A percentile compares a stretch with the other conserved stretches of the same genome.
phyloP scores from a whole-genome alignment of 148 eudicot genomes.

The Fagopyrum tataricum region DNA sequence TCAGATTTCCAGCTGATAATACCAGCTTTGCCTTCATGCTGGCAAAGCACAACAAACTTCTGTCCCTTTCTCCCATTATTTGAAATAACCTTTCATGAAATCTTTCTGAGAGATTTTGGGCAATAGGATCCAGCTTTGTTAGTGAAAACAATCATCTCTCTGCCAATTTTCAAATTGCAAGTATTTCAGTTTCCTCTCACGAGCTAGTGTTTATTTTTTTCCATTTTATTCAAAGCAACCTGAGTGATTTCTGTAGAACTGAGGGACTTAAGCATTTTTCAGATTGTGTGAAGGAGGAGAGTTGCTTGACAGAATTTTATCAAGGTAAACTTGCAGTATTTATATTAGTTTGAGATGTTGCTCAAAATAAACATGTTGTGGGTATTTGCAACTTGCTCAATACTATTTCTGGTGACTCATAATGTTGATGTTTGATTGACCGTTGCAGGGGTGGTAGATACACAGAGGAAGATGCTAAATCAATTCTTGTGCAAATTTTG shows the following conservation, averaged over 20 bases:
- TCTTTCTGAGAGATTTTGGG: not conserved
- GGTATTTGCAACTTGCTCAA: not conserved
- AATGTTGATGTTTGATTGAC: constrained; percentile 14
- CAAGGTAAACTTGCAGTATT: constrained; percentile 42
- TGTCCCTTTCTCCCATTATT: not conserved
- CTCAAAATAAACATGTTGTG: not conserved
- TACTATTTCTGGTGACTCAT: not conserved
- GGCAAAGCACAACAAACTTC: not conserved
- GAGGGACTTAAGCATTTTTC: constrained; percentile 18
- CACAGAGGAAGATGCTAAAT: constrained; percentile 81
- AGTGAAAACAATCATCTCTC: not conserved
- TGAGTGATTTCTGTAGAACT: constrained; percentile 2
- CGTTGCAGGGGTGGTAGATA: constrained; percentile 83
- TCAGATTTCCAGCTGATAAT: not conserved
- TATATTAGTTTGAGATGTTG: not conserved
- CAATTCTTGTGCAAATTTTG: constrained; percentile 68
- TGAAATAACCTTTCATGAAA: not conserved
- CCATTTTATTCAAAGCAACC: not conserved
- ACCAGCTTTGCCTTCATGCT: not conserved
- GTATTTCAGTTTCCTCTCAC: not conserved
- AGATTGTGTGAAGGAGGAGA: constrained; percentile 99
- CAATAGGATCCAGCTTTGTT: not conserved
- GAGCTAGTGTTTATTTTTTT: not conserved
- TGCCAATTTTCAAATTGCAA: not conserved
- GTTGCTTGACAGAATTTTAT: constrained; percentile 81